Evolutionary conservation across 495 filamentous ascomycete species (phyloP), one percentile per base, ranked within the genome.

Genomic region (Penicillium ochrochloron): DNA sequence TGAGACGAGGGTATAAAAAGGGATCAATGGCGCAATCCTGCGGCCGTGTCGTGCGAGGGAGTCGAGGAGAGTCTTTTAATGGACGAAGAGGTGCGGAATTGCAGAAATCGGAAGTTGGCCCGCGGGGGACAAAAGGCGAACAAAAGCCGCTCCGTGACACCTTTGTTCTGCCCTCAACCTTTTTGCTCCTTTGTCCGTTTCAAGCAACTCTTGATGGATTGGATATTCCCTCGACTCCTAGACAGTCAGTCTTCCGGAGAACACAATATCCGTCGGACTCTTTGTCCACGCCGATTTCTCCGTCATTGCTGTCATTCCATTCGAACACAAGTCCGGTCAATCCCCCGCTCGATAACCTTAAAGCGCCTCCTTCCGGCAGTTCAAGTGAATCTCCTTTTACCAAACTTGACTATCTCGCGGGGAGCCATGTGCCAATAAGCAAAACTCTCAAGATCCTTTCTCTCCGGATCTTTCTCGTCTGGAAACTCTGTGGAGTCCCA

Each of bases 401-500:
- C 55, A 39, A 3, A 25, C 31, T 23, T 39, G 33, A 35, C 11
- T 19, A 58, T 19, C 27, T 53, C 29, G 33, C 27, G 29, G 48
- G 44, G 55, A 66, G 37, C 46, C 56, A 59, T 54, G 42, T 62
- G 42, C 33, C 59, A 31, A 25, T 48, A 23, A 15, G 25, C 31
- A 52, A 57, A 57, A 44, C 44, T 60, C 27, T 52, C n/a, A 17
- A 57, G 21, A 31, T 55, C 37, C 37, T 31, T 23, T 39, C 2
- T 17, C 41, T 19, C 68, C 65, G 68, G 51, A 0, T 65, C 59
- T 65, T 70, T 70, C 61, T 70, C 68, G 68, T 59, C 59, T 21
- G 10, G n/a, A 62, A 66, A 69, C 55, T 67, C 44, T 57, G 41
- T 17, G 42, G 33, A 51, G 59, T 39, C n/a, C 17, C 23, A 7